Evolutionary conservation across 495 filamentous ascomycete genomes (phyloP), one percentile per base, ranked within the genome.

Genomic region (Oleoguttula mirabilis): DNA sequence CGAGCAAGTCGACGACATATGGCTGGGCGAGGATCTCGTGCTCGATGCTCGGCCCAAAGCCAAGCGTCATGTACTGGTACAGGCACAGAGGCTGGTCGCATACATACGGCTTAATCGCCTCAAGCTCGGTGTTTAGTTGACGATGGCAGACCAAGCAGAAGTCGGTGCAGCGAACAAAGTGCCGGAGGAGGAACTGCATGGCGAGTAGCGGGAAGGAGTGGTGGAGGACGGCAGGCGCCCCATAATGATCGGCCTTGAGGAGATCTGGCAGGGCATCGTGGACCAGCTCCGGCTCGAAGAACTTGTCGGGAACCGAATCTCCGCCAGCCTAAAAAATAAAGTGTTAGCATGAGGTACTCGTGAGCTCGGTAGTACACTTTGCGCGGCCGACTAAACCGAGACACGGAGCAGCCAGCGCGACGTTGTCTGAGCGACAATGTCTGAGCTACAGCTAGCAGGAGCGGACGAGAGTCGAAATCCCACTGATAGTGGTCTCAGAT

Each of bases 101-200:
- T 15, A 94, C 85, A 52, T 90, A 94, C 0, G 88, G 88, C 45
- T 86, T 88, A 32, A 96, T 64, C n/a, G 88, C 80, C 50, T 88
- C 83, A 34, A 93, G 81, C 5, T 75, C 71, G 4, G 69, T 70
- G n/a, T 73, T 57, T 22, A 84, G 68, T 53, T 72, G 81, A 52
- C 72, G 72, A 57, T 93, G 83, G 52, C 88, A 96, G 11, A 87
- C 75, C 28, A 92, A 69, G 56, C 88, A 96, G 56, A 87, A 94
- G 28, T 90, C 78, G 4, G 83, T 85, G 50, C 85, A 94, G 35
- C 72, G 78, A 17, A 86, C 73, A 45, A 94, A 76, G 51, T 88
- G 82, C 2, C 77, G 80, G 16, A 94, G 60, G 0, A 77, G 67
- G 48, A 85, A 93, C 52, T 94, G 82, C 75, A 84, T 82, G 3